Evolutionary conservation across 495 filamentous ascomycete genomes (phyloP), one percentile per base, ranked within the genome.

Genomic region (Cercophora newfieldiana): DNA sequence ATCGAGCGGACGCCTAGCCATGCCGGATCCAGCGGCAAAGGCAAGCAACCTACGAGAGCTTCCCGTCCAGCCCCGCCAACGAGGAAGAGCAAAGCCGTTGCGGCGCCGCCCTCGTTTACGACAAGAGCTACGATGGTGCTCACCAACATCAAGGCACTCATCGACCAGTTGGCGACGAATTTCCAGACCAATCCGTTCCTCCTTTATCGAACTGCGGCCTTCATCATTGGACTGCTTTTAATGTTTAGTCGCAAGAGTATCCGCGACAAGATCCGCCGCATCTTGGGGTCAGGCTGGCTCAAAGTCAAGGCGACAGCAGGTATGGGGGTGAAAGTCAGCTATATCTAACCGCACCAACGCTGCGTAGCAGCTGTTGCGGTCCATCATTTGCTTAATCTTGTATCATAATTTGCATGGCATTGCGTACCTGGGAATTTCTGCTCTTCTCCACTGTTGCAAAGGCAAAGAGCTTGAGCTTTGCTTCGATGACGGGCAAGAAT

Each of bases 321-420:
- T 0, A 97, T 98, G 94, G 95, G 96, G 0, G 91, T 97, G 59
- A 98, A 97, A 80, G 93, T 99, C 71, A 96, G 89, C 78, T 99
- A 99, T 81, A 95, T 99, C 61, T 97, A 75, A 72, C n/a, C 16
- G 26, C 63, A 50, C 14, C 22, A 16, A 51, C 24, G 22, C 22
- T 19, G 57, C 50, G 14, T 26, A 37, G 18, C 37, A 8, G 37
- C 37, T 14, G 37, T 14, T 16, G 37, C 37, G 37, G 12, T 14
- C 10, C 37, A 4, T 44, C 37, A 44, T 44, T 16, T 33, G 10
- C 37, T 44, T 44, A 14, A 44, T 29, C 26, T 21, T 58, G 26
- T 58, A 58, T 58, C 55, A 58, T 58, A 58, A n/a, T 24, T 60
- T 60, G 58, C 58, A 60, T 60, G 29, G n/a, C 19, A n/a, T 12